phyloP scores from a whole-genome alignment of 345 rosid genomes.

The Crucihimalaya himalaica region DNA sequence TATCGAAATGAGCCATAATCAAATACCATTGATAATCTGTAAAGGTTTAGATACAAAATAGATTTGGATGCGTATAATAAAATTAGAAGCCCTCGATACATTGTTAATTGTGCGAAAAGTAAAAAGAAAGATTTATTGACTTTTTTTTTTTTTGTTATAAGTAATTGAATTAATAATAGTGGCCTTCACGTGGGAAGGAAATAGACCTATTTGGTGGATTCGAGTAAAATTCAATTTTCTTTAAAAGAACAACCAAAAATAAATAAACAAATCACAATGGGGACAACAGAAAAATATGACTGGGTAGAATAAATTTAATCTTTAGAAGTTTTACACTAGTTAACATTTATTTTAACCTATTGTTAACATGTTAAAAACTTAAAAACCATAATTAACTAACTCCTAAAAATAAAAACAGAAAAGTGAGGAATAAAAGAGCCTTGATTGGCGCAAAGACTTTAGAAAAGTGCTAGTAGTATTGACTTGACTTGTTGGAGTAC shows the following conservation, averaged over 20 bases:
- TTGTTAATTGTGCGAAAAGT: not conserved
- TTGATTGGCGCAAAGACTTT: constrained; percentile 30
- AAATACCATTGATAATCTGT: not conserved
- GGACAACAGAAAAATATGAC: not conserved
- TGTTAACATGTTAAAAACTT: not conserved
- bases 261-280: not conserved
- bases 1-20: not conserved
- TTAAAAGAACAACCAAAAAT: not conserved
- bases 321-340: not conserved
- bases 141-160: too few species aligned
- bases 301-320: not conserved
- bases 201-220: constrained; percentile 4
- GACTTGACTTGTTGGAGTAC: constrained; percentile 21
- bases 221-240: not conserved
- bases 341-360: not conserved
- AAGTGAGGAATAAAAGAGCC: constrained; percentile 21
- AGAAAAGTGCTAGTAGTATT: constrained; percentile 2
- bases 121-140: not conserved
- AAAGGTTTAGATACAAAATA: too few species aligned
- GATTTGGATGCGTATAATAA: too few species aligned
- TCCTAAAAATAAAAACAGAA: not conserved
- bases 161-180: not conserved
- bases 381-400: not conserved
- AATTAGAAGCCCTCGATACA: not conserved
- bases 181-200: constrained; percentile 22